Base-by-base conservation (phyloP, 129 eudicot species). In the Artemisia tridentata region DNA sequence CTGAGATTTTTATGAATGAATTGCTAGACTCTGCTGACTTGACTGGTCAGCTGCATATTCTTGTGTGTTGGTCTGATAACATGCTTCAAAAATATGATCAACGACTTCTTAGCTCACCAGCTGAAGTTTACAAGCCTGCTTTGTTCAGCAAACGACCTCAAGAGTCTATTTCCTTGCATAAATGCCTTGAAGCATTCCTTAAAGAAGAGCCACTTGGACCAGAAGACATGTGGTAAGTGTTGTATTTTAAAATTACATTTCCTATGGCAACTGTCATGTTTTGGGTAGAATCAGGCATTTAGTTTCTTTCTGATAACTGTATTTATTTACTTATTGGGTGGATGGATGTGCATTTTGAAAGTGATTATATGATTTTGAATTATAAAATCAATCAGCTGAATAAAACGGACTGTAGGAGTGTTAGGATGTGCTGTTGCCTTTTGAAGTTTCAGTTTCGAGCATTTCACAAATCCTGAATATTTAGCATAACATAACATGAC, bases 201-300 rank as follows among this genome's bases (percentile, higher is more conserved):
- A 93, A 85, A 80, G 97, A 93, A 81, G 98, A 93, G 83, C 98
- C 98, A 71, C 91, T 93, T 69, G 98, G 98, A 67, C 98, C 98
- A 20, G 97, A 93, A 75, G 98, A 93, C 77, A 93, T 93, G 98
- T 93, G 98, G 98, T 89, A 55, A 85, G 97, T 82, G 5, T 16
- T 71, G 27, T 70, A 57, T 7, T 4, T 47, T 25, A 17, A 14
- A 45, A 57, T 57, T 10, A 7, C 11, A 57, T 18, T 14, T 60
- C 8, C 31, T 60, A 5, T 27, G n/a, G 14, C 58, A 31, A 23
- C 18, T 48, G 68, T 55, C 15, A 48, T 75, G 68, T 21, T 50
- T 74, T 19, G 9, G 34, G 25, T 58, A 50, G 72, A 15, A 50
- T 15, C 72, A 67, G 11, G 48, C 48, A 34, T 62, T 31, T 62